Conservation (phyloP, 495 filamentous ascomycete species). For the Viridothelium virens region DNA sequence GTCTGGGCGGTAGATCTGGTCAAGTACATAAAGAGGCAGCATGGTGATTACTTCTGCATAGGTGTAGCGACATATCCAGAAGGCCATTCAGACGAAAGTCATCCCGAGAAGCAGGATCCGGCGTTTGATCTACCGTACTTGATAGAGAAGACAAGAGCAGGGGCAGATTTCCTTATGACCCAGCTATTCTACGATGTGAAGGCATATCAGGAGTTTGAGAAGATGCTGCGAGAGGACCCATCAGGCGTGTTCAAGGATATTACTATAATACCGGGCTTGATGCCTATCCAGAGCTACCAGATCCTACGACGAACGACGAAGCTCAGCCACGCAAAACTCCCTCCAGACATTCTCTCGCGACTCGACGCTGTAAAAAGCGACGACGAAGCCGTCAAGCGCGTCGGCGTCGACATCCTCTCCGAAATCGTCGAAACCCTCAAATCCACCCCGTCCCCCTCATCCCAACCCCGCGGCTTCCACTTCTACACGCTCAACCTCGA, state of each 20-base stretch:
- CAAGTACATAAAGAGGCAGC: slow-evolving; percentile 70
- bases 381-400: slow-evolving; percentile 80
- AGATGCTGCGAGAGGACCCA: slow-evolving; percentile 66
- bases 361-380: slow-evolving; percentile 78
- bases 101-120: slow-evolving; percentile 69
- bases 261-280: slow-evolving; percentile 86
- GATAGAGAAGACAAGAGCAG: slow-evolving; percentile 82
- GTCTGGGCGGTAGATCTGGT: slow-evolving; percentile 86
- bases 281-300: slow-evolving; percentile 96
- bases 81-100: slow-evolving; percentile 86
- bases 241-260: slow-evolving; percentile 83
- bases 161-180: slow-evolving; percentile 99
- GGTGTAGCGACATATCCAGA: slow-evolving; percentile 94
- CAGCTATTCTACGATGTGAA: slow-evolving; percentile 90
- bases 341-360: slow-evolving; percentile 56
- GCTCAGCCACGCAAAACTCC: slow-evolving; percentile 79
- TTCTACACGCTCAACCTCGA: slow-evolving; percentile 97
- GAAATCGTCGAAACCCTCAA: slow-evolving; percentile 66
- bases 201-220: slow-evolving; percentile 73
- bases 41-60: slow-evolving; percentile 95
- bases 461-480: slow-evolving; percentile 71
- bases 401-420: slow-evolving; percentile 55
- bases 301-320: slow-evolving; percentile 94
- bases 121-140: slow-evolving; percentile 79
- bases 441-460: slow-evolving; percentile 43